phyloP scores from a whole-genome alignment of 306 rosid species.

The Boehmeria nivea region DNA sequence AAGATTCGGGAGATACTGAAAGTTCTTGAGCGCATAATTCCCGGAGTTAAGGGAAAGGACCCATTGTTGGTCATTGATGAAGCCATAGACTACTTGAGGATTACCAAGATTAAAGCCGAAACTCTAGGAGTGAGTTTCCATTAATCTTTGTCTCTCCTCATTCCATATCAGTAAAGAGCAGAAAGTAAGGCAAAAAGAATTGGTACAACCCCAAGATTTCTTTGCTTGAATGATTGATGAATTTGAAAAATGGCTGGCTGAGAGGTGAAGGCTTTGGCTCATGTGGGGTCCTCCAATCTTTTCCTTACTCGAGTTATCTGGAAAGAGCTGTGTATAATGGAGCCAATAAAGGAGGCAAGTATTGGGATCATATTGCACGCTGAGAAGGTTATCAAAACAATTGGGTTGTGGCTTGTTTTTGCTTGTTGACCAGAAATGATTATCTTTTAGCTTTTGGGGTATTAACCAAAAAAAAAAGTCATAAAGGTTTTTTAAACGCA shows the following conservation, averaged over 20 bases:
- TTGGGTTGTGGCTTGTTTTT: conserved; percentile 3
- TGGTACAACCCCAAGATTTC: conserved; percentile 19
- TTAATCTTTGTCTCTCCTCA: conserved; percentile 17
- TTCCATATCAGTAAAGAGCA: conserved; percentile 11
- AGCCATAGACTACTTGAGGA: conserved; percentile 66
- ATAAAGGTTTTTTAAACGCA: conserved; percentile 45
- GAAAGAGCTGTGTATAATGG: conserved; percentile 38
- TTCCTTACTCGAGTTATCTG: conserved; percentile 25
- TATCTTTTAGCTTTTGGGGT: conserved; percentile 44
- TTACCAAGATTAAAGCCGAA: conserved; percentile 46
- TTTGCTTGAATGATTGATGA: conserved; percentile 37
- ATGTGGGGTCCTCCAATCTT: conserved; percentile 23
- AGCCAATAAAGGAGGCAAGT: conserved; percentile 41
- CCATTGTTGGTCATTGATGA: conserved; percentile 64
- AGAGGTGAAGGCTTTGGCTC: conserved; percentile 26
- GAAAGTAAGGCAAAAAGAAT: conserved; percentile 25
- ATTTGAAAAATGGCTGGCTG: conserved; percentile 27
- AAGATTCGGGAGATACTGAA: conserved; percentile 50
- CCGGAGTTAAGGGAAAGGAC: conserved; percentile 75
- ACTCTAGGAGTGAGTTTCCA: conserved; percentile 32
- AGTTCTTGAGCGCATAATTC: conserved; percentile 61
- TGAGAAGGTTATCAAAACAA: conserved; percentile 28
- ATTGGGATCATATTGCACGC: conserved; percentile 31
- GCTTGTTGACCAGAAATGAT: conserved; percentile 44
- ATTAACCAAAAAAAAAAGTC: conserved; percentile 27